Percentiles rank a stretch among this genome's conserved stretches.
These are phyloP conservation scores for Aphanomyces astaci DNA, from an alignment of 352 stramenopile species.

Conservation along the genomic window DNA sequence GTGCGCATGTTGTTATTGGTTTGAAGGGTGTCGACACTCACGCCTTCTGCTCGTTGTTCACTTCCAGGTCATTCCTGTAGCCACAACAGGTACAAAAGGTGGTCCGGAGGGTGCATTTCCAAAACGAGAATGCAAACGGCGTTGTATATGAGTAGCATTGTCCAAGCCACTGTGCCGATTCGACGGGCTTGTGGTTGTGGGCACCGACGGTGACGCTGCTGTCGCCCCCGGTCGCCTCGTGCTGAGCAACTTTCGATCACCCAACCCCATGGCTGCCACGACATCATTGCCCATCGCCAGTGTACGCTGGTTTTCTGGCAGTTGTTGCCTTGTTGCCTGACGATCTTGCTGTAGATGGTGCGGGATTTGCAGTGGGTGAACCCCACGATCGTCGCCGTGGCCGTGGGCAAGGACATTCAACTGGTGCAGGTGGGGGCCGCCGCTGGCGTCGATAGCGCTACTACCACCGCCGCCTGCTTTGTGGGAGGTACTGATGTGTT, in stretches of 20 bases:
- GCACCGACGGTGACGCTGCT: conserved; percentile 33
- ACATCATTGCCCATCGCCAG: conserved; percentile 35
- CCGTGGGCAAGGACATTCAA: conserved; percentile 66
- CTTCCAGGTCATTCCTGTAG: not conserved
- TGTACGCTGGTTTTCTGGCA: conserved; percentile 28
- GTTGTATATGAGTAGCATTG: conserved; percentile 52
- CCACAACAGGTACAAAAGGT: not conserved
- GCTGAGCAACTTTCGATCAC: conserved; percentile 39
- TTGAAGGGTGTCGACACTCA: not conserved
- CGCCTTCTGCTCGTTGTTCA: not conserved
- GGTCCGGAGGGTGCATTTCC: too few species aligned
- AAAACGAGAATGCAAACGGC: too few species aligned
- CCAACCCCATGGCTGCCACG: conserved; percentile 22
- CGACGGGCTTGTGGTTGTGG: conserved; percentile 61
- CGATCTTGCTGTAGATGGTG: conserved; percentile 38
- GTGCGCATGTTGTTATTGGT: too few species aligned
- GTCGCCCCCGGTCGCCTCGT: conserved; percentile 50
- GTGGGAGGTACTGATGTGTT: not conserved
- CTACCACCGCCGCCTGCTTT: not conserved
- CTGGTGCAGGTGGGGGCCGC: conserved; percentile 35
- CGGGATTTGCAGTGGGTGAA: conserved; percentile 66
- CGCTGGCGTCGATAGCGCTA: too few species aligned
- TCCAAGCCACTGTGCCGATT: conserved; percentile 70
- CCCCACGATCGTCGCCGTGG: conserved; percentile 36
- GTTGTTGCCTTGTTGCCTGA: not conserved